These are phyloP conservation scores for Microcyclospora pomicola DNA, from an alignment of 2,329 filamentous ascomycete species.

Conservation along the genomic window DNA sequence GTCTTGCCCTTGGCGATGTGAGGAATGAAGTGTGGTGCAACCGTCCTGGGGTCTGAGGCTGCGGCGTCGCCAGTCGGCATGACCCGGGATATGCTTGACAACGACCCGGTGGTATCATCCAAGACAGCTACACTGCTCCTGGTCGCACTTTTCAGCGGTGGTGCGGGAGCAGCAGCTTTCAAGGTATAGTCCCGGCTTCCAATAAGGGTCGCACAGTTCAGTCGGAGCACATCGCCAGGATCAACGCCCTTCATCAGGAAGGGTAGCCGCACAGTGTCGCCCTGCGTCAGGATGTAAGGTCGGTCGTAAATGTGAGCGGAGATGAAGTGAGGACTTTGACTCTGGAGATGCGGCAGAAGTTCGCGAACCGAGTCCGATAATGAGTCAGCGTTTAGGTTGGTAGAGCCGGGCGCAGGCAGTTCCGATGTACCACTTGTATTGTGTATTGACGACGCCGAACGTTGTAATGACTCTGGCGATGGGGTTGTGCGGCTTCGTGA, in stretches of 20 bases:
- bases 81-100: conserved; percentile 12
- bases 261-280: conserved; percentile 36
- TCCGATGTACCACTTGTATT: conserved; percentile 2
- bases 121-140: conserved; percentile 10
- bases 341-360: conserved; percentile 56
- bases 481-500: neutral
- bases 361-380: conserved; percentile 44
- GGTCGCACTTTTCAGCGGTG: conserved; percentile 18
- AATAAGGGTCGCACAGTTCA: conserved; percentile 71
- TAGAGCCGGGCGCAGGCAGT: conserved; percentile 18
- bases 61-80: conserved; percentile 18
- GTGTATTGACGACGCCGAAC: conserved; percentile 3
- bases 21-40: conserved; percentile 24
- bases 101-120: conserved; percentile 15
- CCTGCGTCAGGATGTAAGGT: conserved; percentile 60
- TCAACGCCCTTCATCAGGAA: conserved; percentile 36
- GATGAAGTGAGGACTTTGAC: conserved; percentile 65
- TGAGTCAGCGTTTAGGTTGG: conserved; percentile 21
- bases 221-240: conserved; percentile 72
- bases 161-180: conserved; percentile 50
- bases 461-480: neutral
- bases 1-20: conserved; percentile 25
- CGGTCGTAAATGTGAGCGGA: conserved; percentile 66
- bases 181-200: conserved; percentile 86
- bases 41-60: conserved; percentile 9